These are phyloP conservation scores for Brassica hybrid DNA, from an alignment of 441 rosid genomes.

Conservation along the genomic window DNA sequence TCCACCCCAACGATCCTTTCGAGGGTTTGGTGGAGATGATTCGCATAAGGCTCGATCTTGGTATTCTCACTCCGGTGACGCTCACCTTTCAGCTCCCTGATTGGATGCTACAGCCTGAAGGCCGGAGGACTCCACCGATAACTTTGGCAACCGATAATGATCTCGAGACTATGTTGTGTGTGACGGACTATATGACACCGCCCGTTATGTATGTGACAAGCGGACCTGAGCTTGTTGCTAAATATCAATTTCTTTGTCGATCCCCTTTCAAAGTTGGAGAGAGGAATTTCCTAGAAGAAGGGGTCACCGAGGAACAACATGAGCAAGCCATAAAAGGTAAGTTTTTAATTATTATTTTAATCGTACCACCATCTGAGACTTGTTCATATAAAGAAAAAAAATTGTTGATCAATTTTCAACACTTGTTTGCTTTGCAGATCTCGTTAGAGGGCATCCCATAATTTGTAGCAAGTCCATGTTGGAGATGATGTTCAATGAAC, in stretches of 20 bases:
- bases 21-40: not conserved
- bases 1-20: not conserved
- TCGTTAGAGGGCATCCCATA: not conserved
- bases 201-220: not conserved
- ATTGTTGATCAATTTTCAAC: not conserved
- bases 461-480: not conserved
- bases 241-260: not conserved
- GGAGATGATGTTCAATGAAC: not conserved
- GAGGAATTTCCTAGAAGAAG: not conserved
- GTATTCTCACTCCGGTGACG: not conserved
- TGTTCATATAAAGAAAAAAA: too few relatives aligned
- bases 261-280: not conserved
- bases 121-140: not conserved
- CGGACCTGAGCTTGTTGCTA: not conserved
- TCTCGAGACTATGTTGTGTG: not conserved
- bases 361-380: too few relatives aligned
- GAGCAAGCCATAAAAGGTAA: not conserved
- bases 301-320: not conserved
- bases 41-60: not conserved
- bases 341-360: too few relatives aligned
- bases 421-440: not conserved
- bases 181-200: not conserved
- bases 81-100: not conserved
- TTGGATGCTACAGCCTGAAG: not conserved
- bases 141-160: not conserved